These are phyloP conservation scores for Coemansia sp. DNA, from an alignment of 192 early-diverging fungal genomes.

Conservation along the genomic window DNA sequence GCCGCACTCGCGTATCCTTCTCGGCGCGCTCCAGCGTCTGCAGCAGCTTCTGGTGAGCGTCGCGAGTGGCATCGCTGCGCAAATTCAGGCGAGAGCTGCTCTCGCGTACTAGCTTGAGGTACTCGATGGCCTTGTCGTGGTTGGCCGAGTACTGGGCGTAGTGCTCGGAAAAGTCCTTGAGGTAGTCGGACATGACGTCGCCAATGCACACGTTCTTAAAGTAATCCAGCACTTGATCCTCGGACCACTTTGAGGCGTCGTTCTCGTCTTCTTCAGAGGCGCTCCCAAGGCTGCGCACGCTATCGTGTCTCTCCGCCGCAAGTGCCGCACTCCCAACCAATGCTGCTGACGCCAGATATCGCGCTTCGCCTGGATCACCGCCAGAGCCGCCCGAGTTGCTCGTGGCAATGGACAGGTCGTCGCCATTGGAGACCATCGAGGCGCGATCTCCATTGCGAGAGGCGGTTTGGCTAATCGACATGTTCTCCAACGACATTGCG, in stretches of 20 bases:
- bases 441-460: constrained; percentile 30
- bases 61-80: constrained; percentile 38
- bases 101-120: constrained; percentile 54
- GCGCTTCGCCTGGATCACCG: constrained; percentile 13
- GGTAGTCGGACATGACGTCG: constrained; percentile 52
- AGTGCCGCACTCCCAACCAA: not conserved
- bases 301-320: constrained; percentile 24
- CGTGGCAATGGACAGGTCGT: constrained; percentile 41
- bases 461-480: constrained; percentile 18
- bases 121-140: constrained; percentile 55
- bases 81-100: constrained; percentile 50
- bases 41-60: constrained; percentile 48
- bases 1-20: constrained; percentile 44
- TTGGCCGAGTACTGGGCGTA: constrained; percentile 57
- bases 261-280: constrained; percentile 35
- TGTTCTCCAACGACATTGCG: constrained; percentile 6
- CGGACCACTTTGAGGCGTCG: constrained; percentile 49
- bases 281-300: constrained; percentile 32
- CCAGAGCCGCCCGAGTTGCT: constrained; percentile 32
- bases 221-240: constrained; percentile 49
- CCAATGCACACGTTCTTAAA: constrained; percentile 56
- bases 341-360: constrained; percentile 9
- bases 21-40: constrained; percentile 51
- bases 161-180: constrained; percentile 57
- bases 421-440: constrained; percentile 25